Conservation (phyloP, 1,284 basidiomycete species). For the Gomphus sp. region DNA sequence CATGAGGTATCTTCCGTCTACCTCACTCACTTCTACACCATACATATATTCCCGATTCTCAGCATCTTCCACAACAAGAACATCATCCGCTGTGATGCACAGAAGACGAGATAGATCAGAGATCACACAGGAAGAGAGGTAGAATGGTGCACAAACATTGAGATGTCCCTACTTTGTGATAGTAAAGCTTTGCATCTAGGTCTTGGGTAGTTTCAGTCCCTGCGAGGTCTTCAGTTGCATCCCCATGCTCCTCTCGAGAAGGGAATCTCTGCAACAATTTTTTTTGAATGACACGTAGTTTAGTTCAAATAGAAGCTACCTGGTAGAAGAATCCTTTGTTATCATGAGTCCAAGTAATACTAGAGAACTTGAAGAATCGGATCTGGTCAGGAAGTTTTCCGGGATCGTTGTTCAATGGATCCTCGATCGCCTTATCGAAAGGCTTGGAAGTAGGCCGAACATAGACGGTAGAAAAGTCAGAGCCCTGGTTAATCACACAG, state of each 20-base stretch:
- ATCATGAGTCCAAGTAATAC: slow-evolving; percentile 65
- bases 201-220: slow-evolving; percentile 60
- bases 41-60: slow-evolving; percentile 64
- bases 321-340: slow-evolving; percentile 80
- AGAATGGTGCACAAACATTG: slow-evolving; percentile 42
- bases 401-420: slow-evolving; percentile 31
- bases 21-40: slow-evolving; percentile 41
- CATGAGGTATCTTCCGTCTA: slow-evolving; percentile 57
- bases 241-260: slow-evolving; percentile 37
- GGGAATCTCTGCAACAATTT: slow-evolving; percentile 43
- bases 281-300: neutral
- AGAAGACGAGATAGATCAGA: neutral
- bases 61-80: slow-evolving; percentile 55
- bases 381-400: slow-evolving; percentile 56
- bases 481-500: slow-evolving; percentile 38
- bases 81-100: slow-evolving; percentile 45
- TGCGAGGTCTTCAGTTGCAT: slow-evolving; percentile 41
- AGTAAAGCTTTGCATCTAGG: slow-evolving; percentile 64
- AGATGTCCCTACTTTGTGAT: slow-evolving; percentile 59
- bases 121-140: neutral
- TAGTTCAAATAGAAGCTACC: slow-evolving; percentile 24
- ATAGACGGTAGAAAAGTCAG: slow-evolving; percentile 66
- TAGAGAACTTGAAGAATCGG: slow-evolving; percentile 68
- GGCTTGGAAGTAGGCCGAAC: slow-evolving; percentile 55
- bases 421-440: slow-evolving; percentile 32